Base-by-base conservation (phyloP, 148 eudicot genomes). In the Linanthus parryae region DNA sequence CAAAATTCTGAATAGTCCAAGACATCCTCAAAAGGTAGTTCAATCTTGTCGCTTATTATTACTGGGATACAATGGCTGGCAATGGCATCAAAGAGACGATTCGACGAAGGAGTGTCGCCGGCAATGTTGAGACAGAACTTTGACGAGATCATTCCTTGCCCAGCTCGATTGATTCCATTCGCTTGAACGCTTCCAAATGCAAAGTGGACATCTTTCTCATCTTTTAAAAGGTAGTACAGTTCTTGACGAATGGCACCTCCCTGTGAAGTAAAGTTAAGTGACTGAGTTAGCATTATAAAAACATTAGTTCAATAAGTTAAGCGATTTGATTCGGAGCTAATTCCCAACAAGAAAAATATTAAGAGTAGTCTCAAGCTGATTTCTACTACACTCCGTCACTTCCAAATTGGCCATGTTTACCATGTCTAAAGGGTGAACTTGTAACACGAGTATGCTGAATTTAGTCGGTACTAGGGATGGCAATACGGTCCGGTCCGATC, bases 101-200 rank as follows among this genome's bases (percentile, higher is more conserved):
- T 83, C 9, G 98, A 91, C 14, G 95, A 86, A 34, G 98, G 98
- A 23, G 98, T 91, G 70, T 91, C 98, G 20, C 98, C 98, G 1
- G 98, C 98, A 53, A 86, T 79, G 59, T 86, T 83, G 4, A 91
- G 69, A 76, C 98, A 91, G 56, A 91, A 91, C 41, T 91, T 91
- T 35, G 98, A 86, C 0, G 84, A 54, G 25, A 58, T 69, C 98
- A 91, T 91, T 38, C 97, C 97, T 59, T 63, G 69, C 59, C 82
- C 75, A 35, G 97, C 97, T 37, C 74, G 67, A 24, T 58, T 74
- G 43, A 79, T 73, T 23, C 97, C 95, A 30, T 72, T 63, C n/a
- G 73, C 51, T 53, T 58, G 77, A 37, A 81, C 60, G 29, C 75
- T 86, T 46, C 97, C 97, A 57, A 86, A 91, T 27, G 92, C 52